These are phyloP conservation scores for Penicillium occitanis DNA, from an alignment of 2,329 filamentous ascomycete species.

Conservation along the genomic window DNA sequence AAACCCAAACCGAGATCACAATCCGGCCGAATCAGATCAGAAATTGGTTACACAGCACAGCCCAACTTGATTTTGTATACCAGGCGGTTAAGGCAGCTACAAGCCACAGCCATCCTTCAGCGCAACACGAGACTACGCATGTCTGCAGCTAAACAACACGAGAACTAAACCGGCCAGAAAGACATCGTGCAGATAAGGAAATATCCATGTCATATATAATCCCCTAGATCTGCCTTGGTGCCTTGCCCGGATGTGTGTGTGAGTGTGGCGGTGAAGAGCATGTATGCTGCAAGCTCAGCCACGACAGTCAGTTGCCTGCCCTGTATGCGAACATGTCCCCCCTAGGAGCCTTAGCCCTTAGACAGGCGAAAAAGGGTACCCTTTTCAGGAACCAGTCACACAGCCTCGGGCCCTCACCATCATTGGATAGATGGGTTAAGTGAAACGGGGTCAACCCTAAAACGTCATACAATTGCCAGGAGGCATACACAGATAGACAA, in stretches of 20 bases:
- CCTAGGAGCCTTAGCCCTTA: background rate
- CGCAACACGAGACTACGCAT: background rate
- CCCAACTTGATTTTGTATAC: background rate
- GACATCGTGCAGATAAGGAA: background rate
- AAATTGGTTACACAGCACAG: background rate
- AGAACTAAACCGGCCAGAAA: background rate
- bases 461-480: background rate
- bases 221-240: background rate
- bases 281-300: background rate
- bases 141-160: background rate
- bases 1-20: background rate
- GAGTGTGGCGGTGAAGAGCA: background rate
- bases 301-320: background rate
- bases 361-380: background rate
- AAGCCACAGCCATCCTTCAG: background rate
- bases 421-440: background rate
- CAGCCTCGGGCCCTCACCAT: background rate
- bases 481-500: background rate
- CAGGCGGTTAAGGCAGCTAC: conserved; percentile 2
- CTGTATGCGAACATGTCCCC: background rate
- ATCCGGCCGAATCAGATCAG: background rate
- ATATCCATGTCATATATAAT: background rate
- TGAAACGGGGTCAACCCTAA: background rate
- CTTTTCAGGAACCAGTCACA: background rate
- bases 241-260: background rate